These are phyloP conservation scores for Gnomoniopsis sp. DNA, from an alignment of 2,329 filamentous ascomycete genomes.

Conservation along the genomic window DNA sequence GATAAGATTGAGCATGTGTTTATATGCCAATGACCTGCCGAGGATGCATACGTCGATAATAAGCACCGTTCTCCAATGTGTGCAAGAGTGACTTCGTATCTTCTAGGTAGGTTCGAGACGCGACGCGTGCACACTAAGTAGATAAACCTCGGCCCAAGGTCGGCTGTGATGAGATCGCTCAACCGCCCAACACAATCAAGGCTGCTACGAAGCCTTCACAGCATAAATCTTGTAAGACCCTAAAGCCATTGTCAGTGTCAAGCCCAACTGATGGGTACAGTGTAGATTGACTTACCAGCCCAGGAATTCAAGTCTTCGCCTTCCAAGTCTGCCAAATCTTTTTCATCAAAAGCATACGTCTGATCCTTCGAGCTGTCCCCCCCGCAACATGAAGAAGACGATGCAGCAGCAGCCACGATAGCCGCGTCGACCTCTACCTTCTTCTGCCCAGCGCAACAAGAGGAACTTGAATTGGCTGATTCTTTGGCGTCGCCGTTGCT, in stretches of 20 bases:
- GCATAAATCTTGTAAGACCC: slow-evolving; percentile 50
- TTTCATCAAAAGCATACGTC: slow-evolving; percentile 18
- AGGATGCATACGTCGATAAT: no score
- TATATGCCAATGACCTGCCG: no score
- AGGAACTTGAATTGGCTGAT: background rate
- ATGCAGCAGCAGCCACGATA: slow-evolving; percentile 4
- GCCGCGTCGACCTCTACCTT: slow-evolving; percentile 20
- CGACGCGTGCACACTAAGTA: no score
- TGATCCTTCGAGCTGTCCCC: slow-evolving; percentile 17
- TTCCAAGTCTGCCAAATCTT: slow-evolving; percentile 19
- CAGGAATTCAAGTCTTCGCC: slow-evolving; percentile 46
- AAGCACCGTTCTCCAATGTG: no score
- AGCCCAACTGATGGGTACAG: background rate
- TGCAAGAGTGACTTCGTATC: no score
- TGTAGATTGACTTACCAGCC: slow-evolving; percentile 38
- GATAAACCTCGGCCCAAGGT: background rate
- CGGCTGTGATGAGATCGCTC: background rate
- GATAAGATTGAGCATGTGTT: no score
- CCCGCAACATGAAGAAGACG: slow-evolving; percentile 9
- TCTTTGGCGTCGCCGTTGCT: background rate
- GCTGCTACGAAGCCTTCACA: slow-evolving; percentile 33
- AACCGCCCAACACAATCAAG: background rate
- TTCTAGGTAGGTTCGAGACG: no score
- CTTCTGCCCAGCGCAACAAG: slow-evolving; percentile 9
- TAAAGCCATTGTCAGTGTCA: slow-evolving; percentile 19